Evolutionary conservation across 176 grass and related monocot species (phyloP), one percentile per base, ranked within the genome.

Genomic region (Oryza nivara): DNA sequence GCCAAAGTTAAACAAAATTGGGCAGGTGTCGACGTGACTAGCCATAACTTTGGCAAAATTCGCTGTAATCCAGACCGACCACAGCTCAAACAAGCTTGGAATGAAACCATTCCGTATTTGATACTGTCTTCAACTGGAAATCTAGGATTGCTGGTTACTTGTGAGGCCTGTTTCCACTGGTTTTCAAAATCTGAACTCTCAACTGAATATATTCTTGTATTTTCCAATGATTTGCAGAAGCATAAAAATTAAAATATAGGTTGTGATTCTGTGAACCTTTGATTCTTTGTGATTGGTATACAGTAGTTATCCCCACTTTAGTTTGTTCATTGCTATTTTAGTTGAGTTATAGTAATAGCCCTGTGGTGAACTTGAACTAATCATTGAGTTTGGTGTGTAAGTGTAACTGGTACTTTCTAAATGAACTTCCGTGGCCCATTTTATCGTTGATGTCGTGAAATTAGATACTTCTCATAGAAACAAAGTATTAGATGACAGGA

Each of bases 381-480:
- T 15, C 20, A 76, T 76, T 69, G 13, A 77, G 15, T 34, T 85
- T 16, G 19, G 69, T 61, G 1, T 60, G 58, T 77, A 11, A 70
- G 6, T 60, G 58, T 77, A 11, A 70, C 68, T 51, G 64, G n/a
- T 60, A n/a, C 45, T 60, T 85, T 78, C 23, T 71, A 16, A 80
- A 56, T 61, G 11, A 75, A 74, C 64, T 70, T 32, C 36, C 45
- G 0, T 43, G 63, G 6, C 7, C 61, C 35, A 32, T 60, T 28
- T 16, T 71, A 23, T 23, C 6, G 0, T 38, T 74, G 41, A 0
- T 35, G 38, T 75, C 49, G 6, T 7, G 17, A 35, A 75, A 38
- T 74, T 64, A 4, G 60, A 7, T 51, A 36, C 9, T 40, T 54
- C 25, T 32, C 4, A 35, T 52, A 14, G 63, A 67, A 63, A 72